Percentiles rank a stretch among this genome's conserved stretches.
These are phyloP conservation scores for Sutorius australiensis DNA, from an alignment of 768 basidiomycete species.

Conservation along the genomic window DNA sequence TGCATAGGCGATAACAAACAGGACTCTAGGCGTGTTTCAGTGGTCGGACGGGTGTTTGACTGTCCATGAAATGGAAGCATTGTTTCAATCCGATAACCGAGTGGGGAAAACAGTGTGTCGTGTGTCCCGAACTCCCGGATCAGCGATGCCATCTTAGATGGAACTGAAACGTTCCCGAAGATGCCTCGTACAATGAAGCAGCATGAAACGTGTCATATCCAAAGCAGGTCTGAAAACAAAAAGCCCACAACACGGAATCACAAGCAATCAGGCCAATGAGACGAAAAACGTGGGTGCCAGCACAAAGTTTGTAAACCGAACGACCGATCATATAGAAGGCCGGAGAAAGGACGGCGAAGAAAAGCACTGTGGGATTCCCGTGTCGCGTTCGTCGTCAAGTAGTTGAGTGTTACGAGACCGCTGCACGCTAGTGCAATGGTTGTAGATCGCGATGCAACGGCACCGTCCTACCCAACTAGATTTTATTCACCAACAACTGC, in stretches of 20 bases:
- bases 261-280: not conserved
- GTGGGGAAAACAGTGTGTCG: not conserved
- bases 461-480: constrained; percentile 10
- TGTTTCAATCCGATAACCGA: not conserved
- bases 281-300: constrained; percentile 1
- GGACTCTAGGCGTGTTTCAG: not conserved
- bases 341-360: constrained; percentile 17
- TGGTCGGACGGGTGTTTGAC: not conserved
- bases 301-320: not conserved
- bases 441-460: constrained; percentile 19
- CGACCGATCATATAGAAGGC: not conserved
- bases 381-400: constrained; percentile 12
- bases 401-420: constrained; percentile 1
- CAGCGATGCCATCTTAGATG: not conserved
- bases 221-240: not conserved
- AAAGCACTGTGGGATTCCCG: not conserved
- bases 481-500: constrained; percentile 5
- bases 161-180: not conserved
- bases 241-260: not conserved
- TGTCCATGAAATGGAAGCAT: not conserved
- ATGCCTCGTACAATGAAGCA: not conserved
- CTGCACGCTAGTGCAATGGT: not conserved
- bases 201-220: not conserved
- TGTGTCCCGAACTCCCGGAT: not conserved
- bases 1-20: not conserved